phyloP scores from a whole-genome alignment of 345 rosid genomes.

The Heritiera fomes region DNA sequence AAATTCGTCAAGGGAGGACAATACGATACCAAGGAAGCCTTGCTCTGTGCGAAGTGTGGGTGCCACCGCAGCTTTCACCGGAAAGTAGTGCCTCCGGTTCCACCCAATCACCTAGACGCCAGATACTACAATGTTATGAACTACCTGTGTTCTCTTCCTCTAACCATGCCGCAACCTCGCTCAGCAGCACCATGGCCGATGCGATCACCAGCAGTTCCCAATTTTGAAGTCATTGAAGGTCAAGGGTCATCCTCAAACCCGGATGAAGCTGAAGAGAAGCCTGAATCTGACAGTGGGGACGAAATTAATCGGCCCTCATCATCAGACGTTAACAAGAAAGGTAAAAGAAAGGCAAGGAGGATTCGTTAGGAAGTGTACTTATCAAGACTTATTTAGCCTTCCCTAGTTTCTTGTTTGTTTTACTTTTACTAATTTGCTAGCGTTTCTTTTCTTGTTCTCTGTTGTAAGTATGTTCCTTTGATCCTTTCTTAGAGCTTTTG shows the following conservation, averaged over 20 bases:
- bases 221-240: constrained; percentile 1
- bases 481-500: not conserved
- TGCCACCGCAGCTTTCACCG: constrained; percentile 12
- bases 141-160: not conserved
- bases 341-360: not conserved
- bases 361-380: not conserved
- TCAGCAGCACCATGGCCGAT: not conserved
- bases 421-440: not conserved
- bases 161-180: not conserved
- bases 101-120: not conserved
- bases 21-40: not conserved
- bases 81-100: not conserved
- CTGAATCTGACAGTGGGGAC: not conserved
- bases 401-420: not conserved
- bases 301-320: not conserved
- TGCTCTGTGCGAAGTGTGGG: not conserved
- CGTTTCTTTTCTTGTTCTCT: not conserved
- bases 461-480: not conserved
- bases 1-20: not conserved
- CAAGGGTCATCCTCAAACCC: constrained; percentile 9
- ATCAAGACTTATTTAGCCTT: not conserved
- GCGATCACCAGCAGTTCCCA: not conserved
- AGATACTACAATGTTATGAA: not conserved
- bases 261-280: not conserved
- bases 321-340: not conserved